Evolutionary conservation across 2,329 filamentous ascomycete species (phyloP), one percentile per base, ranked within the genome.

Genomic region (Microsporum canis): DNA sequence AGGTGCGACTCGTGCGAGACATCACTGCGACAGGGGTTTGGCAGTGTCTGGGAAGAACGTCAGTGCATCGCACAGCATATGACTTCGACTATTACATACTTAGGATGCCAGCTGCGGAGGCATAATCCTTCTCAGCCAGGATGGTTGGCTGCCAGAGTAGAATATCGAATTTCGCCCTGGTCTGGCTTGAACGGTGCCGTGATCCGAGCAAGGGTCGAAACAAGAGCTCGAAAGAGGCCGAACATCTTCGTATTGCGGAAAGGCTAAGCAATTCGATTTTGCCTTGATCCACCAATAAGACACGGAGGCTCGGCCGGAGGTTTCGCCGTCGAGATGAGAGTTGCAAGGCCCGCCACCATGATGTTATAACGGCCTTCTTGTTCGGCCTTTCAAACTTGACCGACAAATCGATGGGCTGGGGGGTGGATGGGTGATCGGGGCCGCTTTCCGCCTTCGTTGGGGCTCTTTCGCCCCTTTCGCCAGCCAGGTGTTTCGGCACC

Each of bases 241-340:
- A 55, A 17, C 14, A 55, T 17, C 31, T 31, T 55, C 51, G 51
- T 55, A 55, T 55, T 55, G 51, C 51, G 51, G 51, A 55, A 55
- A 55, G 51, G 31, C 31, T 55, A 55, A n/a, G 31, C 29, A 36
- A 12, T 36, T 10, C 31, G 31, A 38, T 34, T 43, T 34, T 34
- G 31, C 51, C n/a, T 34, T 55, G 34, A 31, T 12, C 51, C 51
- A 55, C 51, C 51, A 55, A 55, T 55, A 29, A 55, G 29, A 51
- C 5, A 3, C 51, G 8, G 31, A 31, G 31, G 31, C 23, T 34
- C 31, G 14, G 51, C 51, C 51, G 51, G 51, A 55, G 51, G 51
- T 55, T 55, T 55, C 51, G 51, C 51, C 51, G 51, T 36, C 31
- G 10, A 23, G 4, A 43, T 43, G 39, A 6, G n/a, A 7, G 31